Base-by-base conservation (phyloP, 257 asterid species). In the Coffea canephora region DNA sequence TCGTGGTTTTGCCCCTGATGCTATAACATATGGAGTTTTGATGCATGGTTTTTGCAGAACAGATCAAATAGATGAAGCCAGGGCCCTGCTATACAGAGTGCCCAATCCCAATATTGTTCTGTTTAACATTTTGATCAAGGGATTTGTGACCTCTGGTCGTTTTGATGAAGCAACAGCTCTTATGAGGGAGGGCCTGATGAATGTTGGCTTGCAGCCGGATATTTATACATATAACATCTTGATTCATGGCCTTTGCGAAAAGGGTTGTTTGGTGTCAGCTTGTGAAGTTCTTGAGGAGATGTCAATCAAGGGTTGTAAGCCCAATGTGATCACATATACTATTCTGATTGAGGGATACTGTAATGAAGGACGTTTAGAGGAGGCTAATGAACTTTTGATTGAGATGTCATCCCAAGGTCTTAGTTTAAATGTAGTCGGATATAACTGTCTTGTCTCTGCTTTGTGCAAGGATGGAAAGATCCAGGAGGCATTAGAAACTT, bases 21-120 rank as follows among this genome's bases (percentile, higher is more conserved):
- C 88, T 72, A 86, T 95, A 67, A 95, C 97, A 76, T 95, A 90
- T 59, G 99, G 98, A 69, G 91, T 91, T 85, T 54, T 95, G 79
- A 87, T 95, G 94, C 89, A 87, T 80, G 96, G 90, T 70, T 85
- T 95, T 16, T 95, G 99, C 82, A 86, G 83, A 86, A 82, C 77
- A 69, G 94, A 97, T 61, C 88, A 83, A 69, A 89, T 93, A 46
- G 97, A 92, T 48, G 89, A 88, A 85, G 97, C 97, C 69, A 87
- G 84, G 82, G 76, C 68, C 19, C 86, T 92, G 73, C 81, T 95
- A 85, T 85, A 85, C 84, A 95, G 89, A 87, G 89, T 90, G 71
- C 93, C 94, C 39, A 79, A 87, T 48, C 96, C 93, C 31, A 90
- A 81, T 80, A 72, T 83, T 48, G 85, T 89, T 84, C 76, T 88